A percentile compares a stretch with the other conserved stretches of the same genome.
phyloP scores from a whole-genome alignment of 2,329 filamentous ascomycete species.

The Lachnellula willkommii region DNA sequence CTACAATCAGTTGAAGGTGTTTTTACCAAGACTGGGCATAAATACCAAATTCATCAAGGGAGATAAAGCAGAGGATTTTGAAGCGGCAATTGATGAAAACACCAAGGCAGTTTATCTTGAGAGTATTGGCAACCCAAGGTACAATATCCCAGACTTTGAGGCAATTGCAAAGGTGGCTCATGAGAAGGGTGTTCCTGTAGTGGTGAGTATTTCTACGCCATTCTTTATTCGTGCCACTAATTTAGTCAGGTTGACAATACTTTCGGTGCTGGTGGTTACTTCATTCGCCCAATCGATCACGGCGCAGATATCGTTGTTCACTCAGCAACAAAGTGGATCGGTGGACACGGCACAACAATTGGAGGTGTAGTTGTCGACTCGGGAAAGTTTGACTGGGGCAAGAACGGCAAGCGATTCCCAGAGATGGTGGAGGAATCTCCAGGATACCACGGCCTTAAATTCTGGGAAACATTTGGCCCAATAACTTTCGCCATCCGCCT shows the following conservation, averaged over 20 bases:
- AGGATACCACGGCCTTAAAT: conserved; percentile 89
- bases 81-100: conserved; percentile 78
- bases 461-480: conserved; percentile 86
- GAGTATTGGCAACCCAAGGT: conserved; percentile 83
- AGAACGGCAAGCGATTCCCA: conserved; percentile 77
- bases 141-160: conserved; percentile 89
- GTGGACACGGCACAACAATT: conserved; percentile 89
- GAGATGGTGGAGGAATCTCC: conserved; percentile 85
- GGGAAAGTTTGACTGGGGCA: conserved; percentile 92
- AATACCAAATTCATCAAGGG: conserved; percentile 80
- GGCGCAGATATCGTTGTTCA: conserved; percentile 92
- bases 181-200: conserved; percentile 52
- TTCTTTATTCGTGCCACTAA: conserved; percentile 5
- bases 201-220: conserved; percentile 34
- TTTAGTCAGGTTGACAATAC: conserved; percentile 74
- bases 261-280: conserved; percentile 89
- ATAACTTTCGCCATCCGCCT: conserved; percentile 79
- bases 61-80: conserved; percentile 74
- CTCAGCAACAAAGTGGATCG: conserved; percentile 96
- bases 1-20: conserved; percentile 95
- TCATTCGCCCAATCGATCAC: conserved; percentile 77
- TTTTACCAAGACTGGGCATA: conserved; percentile 81
- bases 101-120: conserved; percentile 92
- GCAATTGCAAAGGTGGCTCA: conserved; percentile 78
- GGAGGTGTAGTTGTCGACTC: conserved; percentile 80